These are phyloP conservation scores for Gardenia jasminoides DNA, from an alignment of 257 asterid genomes.

Conservation along the genomic window DNA sequence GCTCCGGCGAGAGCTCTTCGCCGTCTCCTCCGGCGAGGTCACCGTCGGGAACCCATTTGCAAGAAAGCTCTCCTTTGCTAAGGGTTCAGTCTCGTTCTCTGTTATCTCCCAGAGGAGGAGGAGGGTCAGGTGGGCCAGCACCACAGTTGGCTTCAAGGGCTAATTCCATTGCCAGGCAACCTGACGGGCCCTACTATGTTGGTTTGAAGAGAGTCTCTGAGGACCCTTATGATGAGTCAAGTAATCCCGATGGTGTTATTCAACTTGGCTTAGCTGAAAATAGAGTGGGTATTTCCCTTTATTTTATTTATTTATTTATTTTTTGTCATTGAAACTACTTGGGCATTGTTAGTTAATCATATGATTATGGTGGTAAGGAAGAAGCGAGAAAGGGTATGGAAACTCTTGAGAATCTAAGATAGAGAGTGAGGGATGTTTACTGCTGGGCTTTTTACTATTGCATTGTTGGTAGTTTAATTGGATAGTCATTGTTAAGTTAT, in stretches of 20 bases:
- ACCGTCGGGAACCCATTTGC: constrained; percentile 25
- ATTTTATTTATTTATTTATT: neutral
- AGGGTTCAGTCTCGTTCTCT: constrained; percentile 53
- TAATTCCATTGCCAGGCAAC: constrained; percentile 38
- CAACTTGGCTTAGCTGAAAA: constrained; percentile 59
- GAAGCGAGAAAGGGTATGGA: too few relatives aligned
- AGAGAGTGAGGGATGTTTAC: too few relatives aligned
- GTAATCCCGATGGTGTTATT: constrained; percentile 58
- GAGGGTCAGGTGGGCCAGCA: constrained; percentile 38
- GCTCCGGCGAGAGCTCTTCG: constrained; percentile 18
- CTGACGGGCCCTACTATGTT: constrained; percentile 34
- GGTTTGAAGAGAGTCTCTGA: constrained; percentile 48
- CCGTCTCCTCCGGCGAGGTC: constrained; percentile 30
- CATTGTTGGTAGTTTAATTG: neutral
- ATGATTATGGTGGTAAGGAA: neutral
- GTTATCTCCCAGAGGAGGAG: constrained; percentile 39
- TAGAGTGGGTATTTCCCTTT: constrained; percentile 38
- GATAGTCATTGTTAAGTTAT: neutral
- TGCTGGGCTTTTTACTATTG: neutral
- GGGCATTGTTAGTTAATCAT: neutral
- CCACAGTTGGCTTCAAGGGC: constrained; percentile 48
- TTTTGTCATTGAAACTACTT: neutral
- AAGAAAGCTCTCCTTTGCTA: constrained; percentile 38
- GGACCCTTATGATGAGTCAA: constrained; percentile 42
- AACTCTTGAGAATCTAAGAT: too few relatives aligned